Percentiles rank a stretch among this genome's conserved stretches.
phyloP scores from a whole-genome alignment of 352 stramenopile species.

The Phytophthora rubi region DNA sequence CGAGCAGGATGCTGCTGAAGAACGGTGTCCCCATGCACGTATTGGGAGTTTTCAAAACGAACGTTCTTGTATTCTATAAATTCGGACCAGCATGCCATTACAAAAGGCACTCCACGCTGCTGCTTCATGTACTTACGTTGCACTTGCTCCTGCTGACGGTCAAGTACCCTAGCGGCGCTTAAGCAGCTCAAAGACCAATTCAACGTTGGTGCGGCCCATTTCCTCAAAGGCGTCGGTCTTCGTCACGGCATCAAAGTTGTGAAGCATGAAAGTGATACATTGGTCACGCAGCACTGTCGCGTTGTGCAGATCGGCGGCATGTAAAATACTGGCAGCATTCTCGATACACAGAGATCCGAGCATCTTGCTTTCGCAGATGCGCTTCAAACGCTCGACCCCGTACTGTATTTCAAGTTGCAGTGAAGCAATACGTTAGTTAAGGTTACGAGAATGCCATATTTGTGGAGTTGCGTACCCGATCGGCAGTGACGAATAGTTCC shows the following conservation, averaged over 20 bases:
- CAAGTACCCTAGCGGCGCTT: conserved; percentile 63
- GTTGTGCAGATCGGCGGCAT: conserved; percentile 96
- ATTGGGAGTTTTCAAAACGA: not conserved
- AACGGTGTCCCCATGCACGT: not conserved
- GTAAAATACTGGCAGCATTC: conserved; percentile 96
- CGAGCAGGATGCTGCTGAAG: not conserved
- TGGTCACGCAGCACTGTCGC: conserved; percentile 93
- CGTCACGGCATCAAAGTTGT: conserved; percentile 97
- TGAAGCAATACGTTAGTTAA: conserved; percentile 15
- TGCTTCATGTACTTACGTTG: not conserved
- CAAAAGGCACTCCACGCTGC: not conserved
- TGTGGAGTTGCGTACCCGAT: conserved; percentile 55
- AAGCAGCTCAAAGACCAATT: conserved; percentile 98
- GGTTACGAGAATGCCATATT: not conserved
- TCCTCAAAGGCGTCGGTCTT: conserved; percentile 98
- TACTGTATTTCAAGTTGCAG: conserved; percentile 48
- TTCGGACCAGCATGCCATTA: conserved; percentile 22
- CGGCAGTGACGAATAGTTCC: conserved; percentile 94
- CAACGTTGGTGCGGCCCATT: conserved; percentile 98
- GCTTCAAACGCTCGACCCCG: conserved; percentile 88
- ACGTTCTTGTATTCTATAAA: conserved; percentile 22
- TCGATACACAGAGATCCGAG: conserved; percentile 95
- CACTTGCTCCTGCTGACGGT: not conserved
- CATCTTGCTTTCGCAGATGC: conserved; percentile 97
- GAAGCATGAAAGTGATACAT: conserved; percentile 96